Base-by-base conservation (phyloP, 2,329 filamentous ascomycete species). In the Alternaria angustiovoidea region DNA sequence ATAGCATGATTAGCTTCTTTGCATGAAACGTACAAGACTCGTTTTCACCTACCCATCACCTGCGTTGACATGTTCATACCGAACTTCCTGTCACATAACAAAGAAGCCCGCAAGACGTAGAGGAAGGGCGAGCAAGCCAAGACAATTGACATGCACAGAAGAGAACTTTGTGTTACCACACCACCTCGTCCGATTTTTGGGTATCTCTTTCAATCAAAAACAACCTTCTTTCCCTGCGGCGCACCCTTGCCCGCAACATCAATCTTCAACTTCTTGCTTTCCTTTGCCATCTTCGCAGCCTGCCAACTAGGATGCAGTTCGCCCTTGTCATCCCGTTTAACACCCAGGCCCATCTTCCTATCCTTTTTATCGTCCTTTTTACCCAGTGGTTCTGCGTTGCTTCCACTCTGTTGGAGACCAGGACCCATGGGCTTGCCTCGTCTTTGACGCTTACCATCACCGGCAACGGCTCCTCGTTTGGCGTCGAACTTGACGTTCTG, bases 231-330 rank as follows among this genome's bases (percentile, higher is more conserved):
- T 26, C 87, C 87, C 56, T 22, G 30, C 14, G 81, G 72, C 64
- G 88, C 87, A n/a, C 81, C 74, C 43, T 34, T 24, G 22, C 65
- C 68, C 22, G 56, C 57, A 14, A 70, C 39, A 48, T 72, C 69
- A 39, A 81, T 82, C 41, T 69, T 76, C 49, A 75, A 75, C 71
- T 81, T 81, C 73, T 82, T 81, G 68, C 82, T 81, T 75, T 85
- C 82, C 78, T 89, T 89, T 14, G 85, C 83, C 70, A 82, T 82
- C 79, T 85, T 87, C 30, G 86, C 86, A 7, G 88, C 88, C 74
- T 86, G 84, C 88, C 88, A 90, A 55, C 86, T 88, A 20, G 88
- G 88, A 83, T 90, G 88, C 67, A 89, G 66, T 6, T 84, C 77
- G 9, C 85, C 85, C 42, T 79, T 76, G 59, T 87, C 84, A 63